Conservation (phyloP, 352 stramenopile genomes). For the Phytopythium ostracodes region DNA sequence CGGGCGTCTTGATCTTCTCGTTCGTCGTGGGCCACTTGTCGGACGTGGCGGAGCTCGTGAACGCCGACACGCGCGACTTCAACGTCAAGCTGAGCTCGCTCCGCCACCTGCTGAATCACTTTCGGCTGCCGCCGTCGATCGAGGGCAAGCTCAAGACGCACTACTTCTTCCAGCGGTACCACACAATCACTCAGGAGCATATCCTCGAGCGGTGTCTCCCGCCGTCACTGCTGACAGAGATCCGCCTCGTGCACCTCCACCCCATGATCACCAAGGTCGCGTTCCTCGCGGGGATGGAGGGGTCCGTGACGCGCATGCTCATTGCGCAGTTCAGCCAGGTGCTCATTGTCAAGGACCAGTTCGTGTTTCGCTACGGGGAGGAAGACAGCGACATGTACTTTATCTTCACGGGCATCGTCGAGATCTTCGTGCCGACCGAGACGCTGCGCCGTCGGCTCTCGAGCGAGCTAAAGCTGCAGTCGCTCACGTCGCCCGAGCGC, state of each 20-base stretch:
- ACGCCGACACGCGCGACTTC: conserved; percentile 50
- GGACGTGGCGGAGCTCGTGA: conserved; percentile 49
- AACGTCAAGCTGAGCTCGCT: conserved; percentile 53
- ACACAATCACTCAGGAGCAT: conserved; percentile 60
- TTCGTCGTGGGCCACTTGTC: conserved; percentile 59
- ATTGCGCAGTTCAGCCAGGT: conserved; percentile 48
- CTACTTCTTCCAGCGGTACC: conserved; percentile 59
- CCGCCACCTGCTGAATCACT: conserved; percentile 49
- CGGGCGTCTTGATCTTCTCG: conserved; percentile 41
- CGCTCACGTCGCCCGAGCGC: conserved; percentile 9
- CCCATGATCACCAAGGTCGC: conserved; percentile 55
- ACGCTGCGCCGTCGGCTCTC: conserved; percentile 23
- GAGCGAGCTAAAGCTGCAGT: conserved; percentile 20
- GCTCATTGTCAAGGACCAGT: conserved; percentile 41
- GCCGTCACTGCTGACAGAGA: conserved; percentile 49
- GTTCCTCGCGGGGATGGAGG: conserved; percentile 48
- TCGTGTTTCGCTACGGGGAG: conserved; percentile 38
- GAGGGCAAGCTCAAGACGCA: conserved; percentile 61
- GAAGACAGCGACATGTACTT: conserved; percentile 61
- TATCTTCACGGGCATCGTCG: conserved; percentile 50
- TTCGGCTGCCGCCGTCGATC: conserved; percentile 35
- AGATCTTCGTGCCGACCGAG: conserved; percentile 36
- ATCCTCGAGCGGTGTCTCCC: conserved; percentile 43
- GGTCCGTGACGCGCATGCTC: conserved; percentile 46
- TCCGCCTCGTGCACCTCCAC: conserved; percentile 48